These are phyloP conservation scores for Xylaria bambusicola DNA, from an alignment of 495 filamentous ascomycete genomes.

Conservation along the genomic window DNA sequence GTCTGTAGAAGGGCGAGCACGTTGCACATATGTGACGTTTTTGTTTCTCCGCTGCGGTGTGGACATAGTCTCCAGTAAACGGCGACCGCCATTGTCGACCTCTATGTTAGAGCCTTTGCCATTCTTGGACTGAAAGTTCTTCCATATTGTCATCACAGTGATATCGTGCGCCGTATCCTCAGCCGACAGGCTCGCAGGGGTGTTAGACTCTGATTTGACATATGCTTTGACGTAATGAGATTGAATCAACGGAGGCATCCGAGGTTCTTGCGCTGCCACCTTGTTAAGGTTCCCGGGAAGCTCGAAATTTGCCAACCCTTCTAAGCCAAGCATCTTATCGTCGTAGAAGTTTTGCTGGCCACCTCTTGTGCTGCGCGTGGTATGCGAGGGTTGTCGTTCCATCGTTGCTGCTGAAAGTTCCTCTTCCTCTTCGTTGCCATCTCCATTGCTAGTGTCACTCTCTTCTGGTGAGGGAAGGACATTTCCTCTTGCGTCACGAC, in stretches of 20 bases:
- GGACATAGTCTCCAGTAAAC: slow-evolving; percentile 45
- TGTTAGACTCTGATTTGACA: slow-evolving; percentile 44
- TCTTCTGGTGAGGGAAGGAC: slow-evolving; percentile 49
- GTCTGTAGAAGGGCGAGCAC: slow-evolving; percentile 46
- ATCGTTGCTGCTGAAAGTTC: slow-evolving; percentile 62
- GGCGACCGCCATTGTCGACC: slow-evolving; percentile 44
- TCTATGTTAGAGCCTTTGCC: slow-evolving; percentile 48
- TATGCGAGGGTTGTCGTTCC: slow-evolving; percentile 72
- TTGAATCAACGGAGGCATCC: slow-evolving; percentile 62
- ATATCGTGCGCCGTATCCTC: slow-evolving; percentile 64
- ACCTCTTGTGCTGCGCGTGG: slow-evolving; percentile 69
- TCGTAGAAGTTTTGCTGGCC: slow-evolving; percentile 56
- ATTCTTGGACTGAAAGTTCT: slow-evolving; percentile 44
- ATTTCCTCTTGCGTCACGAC: slow-evolving; percentile 51
- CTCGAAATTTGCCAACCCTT: slow-evolving; percentile 64
- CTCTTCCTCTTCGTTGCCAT: slow-evolving; percentile 51
- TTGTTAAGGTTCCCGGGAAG: slow-evolving; percentile 57
- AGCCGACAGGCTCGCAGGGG: slow-evolving; percentile 53
- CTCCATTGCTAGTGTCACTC: slow-evolving; percentile 50
- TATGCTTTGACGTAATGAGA: slow-evolving; percentile 53
- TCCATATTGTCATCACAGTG: slow-evolving; percentile 55
- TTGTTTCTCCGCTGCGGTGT: slow-evolving; percentile 37
- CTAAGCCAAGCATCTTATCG: slow-evolving; percentile 55
- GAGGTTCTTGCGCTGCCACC: slow-evolving; percentile 50
- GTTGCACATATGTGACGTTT: slow-evolving; percentile 44